Conservation (phyloP, 176 grass and related monocot species). For the Zea mays region DNA sequence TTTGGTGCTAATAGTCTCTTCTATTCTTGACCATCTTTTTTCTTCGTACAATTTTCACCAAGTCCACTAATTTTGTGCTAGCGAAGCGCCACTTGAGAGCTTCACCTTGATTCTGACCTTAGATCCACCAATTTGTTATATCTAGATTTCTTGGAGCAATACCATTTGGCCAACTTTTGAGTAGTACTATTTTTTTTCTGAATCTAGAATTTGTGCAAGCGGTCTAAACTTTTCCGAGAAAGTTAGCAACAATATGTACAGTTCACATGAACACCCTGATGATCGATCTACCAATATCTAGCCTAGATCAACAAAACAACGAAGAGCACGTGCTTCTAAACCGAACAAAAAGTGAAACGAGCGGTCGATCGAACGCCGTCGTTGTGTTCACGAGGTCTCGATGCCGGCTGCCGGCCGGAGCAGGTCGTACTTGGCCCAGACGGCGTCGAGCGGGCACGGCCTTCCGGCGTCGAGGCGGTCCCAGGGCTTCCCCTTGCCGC, state of each 20-base stretch:
- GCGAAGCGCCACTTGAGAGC: too few relatives aligned
- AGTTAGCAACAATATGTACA: slow-evolving; percentile 41
- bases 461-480: slow-evolving; percentile 55
- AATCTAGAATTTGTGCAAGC: too few relatives aligned
- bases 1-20: too few relatives aligned
- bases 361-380: slow-evolving; percentile 13
- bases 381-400: slow-evolving; percentile 50
- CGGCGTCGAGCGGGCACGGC: slow-evolving; percentile 74
- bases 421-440: slow-evolving; percentile 86
- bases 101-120: too few relatives aligned
- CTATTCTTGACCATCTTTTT: too few relatives aligned
- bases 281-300: slow-evolving; percentile 7
- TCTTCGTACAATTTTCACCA: too few relatives aligned
- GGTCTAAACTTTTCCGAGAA: too few relatives aligned
- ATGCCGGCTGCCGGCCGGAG: slow-evolving; percentile 41
- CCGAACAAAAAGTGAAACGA: slow-evolving; percentile 21
- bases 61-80: too few relatives aligned
- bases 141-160: too few relatives aligned
- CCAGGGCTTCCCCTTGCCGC: slow-evolving; percentile 89
- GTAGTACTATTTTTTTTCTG: too few relatives aligned
- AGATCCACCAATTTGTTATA: too few relatives aligned
- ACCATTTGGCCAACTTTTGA: too few relatives aligned
- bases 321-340: slow-evolving; percentile 5
- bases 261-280: slow-evolving; percentile 21
- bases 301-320: slow-evolving; percentile 40